phyloP scores from a whole-genome alignment of 129 eudicot species.

The Deinandra increscens region DNA sequence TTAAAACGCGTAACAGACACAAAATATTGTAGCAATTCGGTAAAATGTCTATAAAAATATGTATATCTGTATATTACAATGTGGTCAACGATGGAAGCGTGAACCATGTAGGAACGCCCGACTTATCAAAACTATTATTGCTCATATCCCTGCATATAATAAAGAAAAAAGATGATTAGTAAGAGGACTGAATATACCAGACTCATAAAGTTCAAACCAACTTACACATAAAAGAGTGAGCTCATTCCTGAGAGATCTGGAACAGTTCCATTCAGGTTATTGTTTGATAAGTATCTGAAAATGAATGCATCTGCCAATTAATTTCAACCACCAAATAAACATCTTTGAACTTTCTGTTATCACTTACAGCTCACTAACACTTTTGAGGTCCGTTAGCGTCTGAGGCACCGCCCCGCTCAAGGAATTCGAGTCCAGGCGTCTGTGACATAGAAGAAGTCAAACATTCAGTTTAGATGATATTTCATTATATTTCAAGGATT shows the following conservation, averaged over 20 bases:
- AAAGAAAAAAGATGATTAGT: neutral
- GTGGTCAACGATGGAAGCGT: conserved; percentile 69
- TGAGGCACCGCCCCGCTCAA: conserved; percentile 56
- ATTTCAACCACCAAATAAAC: neutral
- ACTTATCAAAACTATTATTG: conserved; percentile 66
- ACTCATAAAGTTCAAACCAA: conserved; percentile 5
- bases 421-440: conserved; percentile 75
- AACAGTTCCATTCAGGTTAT: conserved; percentile 57
- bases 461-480: neutral
- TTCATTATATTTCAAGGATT: neutral
- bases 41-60: neutral
- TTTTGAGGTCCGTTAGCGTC: conserved; percentile 46
- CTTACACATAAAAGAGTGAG: conserved; percentile 71
- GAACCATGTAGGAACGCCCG: conserved; percentile 71
- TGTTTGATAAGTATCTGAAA: conserved; percentile 73
- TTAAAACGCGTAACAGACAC: neutral
- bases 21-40: neutral
- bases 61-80: conserved; percentile 40
- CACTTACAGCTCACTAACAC: conserved; percentile 67
- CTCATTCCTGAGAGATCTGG: conserved; percentile 73
- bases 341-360: neutral
- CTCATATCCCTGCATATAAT: conserved; percentile 87
- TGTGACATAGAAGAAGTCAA: conserved; percentile 19
- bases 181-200: neutral
- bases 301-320: conserved; percentile 7